Percentiles rank a stretch among this genome's conserved stretches.
These are phyloP conservation scores for Conoideocrella luteorostrata DNA, from an alignment of 2,329 filamentous ascomycete species.

Conservation along the genomic window DNA sequence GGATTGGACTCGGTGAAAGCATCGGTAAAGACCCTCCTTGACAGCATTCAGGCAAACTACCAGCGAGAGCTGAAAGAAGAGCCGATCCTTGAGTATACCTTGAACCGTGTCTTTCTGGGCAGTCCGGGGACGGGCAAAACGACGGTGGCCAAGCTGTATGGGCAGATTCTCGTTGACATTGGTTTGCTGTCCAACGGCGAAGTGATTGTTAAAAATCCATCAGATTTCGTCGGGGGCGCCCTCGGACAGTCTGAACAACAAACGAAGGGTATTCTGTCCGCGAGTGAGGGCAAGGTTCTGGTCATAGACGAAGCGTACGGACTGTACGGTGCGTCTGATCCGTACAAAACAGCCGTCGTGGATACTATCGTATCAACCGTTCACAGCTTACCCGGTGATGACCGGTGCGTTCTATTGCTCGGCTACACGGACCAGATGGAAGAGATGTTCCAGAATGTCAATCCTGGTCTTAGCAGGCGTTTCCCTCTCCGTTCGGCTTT, in stretches of 20 bases:
- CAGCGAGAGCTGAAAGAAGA: slow-evolving; percentile 57
- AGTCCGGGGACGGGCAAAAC: slow-evolving; percentile 73
- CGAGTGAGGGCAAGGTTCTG: slow-evolving; percentile 65
- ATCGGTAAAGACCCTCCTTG: slow-evolving; percentile 51
- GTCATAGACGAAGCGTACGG: slow-evolving; percentile 78
- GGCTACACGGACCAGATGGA: slow-evolving; percentile 67
- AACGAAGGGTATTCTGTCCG: slow-evolving; percentile 64
- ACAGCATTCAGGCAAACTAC: slow-evolving; percentile 59
- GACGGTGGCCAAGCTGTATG: slow-evolving; percentile 67
- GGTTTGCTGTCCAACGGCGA: slow-evolving; percentile 63
- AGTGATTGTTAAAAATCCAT: slow-evolving; percentile 65
- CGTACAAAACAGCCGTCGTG: slow-evolving; percentile 58
- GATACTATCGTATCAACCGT: slow-evolving; percentile 71
- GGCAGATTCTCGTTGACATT: slow-evolving; percentile 59
- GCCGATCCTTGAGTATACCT: slow-evolving; percentile 48
- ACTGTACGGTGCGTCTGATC: slow-evolving; percentile 39
- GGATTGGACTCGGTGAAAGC: slow-evolving; percentile 59
- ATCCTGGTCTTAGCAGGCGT: slow-evolving; percentile 60
- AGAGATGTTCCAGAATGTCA: slow-evolving; percentile 66
- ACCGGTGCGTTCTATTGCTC: slow-evolving; percentile 64
- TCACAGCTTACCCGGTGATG: slow-evolving; percentile 62
- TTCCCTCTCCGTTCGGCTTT: slow-evolving; percentile 62
- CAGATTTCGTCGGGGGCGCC: slow-evolving; percentile 61
- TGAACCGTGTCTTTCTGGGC: slow-evolving; percentile 67
- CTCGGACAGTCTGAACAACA: slow-evolving; percentile 63